These are phyloP conservation scores for Ceriops decandra DNA, from an alignment of 345 rosid genomes.

Conservation along the genomic window DNA sequence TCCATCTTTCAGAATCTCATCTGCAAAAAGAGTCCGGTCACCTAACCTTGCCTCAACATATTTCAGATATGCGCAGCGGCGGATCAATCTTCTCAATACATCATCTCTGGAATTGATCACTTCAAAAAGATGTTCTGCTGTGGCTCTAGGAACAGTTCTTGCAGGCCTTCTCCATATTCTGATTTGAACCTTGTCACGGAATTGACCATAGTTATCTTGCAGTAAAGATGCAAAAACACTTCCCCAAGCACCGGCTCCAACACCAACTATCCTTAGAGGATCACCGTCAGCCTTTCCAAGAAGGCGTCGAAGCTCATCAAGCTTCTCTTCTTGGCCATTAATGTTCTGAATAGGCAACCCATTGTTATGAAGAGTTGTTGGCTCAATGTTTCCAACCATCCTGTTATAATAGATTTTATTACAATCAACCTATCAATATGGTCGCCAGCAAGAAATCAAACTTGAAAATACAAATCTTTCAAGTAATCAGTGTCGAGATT, in stretches of 20 bases:
- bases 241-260: constrained; percentile 99
- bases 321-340: constrained; percentile 66
- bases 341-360: constrained; percentile 36
- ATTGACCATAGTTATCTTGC: constrained; percentile 79
- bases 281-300: constrained; percentile 76
- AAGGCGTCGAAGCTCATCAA: constrained; percentile 67
- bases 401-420: constrained; percentile 16
- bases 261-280: constrained; percentile 79
- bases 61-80: constrained; percentile 92
- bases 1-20: constrained; percentile 94
- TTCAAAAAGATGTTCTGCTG: constrained; percentile 92
- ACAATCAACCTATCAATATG: constrained; percentile 3
- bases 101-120: constrained; percentile 95
- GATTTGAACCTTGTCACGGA: constrained; percentile 81
- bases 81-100: constrained; percentile 80
- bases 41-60: constrained; percentile 96
- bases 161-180: constrained; percentile 96
- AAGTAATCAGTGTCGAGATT: not conserved
- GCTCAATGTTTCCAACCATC: constrained; percentile 60
- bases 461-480: too few relatives aligned
- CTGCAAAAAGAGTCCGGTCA: constrained; percentile 75
- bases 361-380: constrained; percentile 13
- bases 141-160: constrained; percentile 59
- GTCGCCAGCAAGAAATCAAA: too few relatives aligned
- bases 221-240: constrained; percentile 87